Evolutionary conservation across 108 stramenopile species (phyloP).

Genomic region (Fragilariopsis cylindrus): DNA sequence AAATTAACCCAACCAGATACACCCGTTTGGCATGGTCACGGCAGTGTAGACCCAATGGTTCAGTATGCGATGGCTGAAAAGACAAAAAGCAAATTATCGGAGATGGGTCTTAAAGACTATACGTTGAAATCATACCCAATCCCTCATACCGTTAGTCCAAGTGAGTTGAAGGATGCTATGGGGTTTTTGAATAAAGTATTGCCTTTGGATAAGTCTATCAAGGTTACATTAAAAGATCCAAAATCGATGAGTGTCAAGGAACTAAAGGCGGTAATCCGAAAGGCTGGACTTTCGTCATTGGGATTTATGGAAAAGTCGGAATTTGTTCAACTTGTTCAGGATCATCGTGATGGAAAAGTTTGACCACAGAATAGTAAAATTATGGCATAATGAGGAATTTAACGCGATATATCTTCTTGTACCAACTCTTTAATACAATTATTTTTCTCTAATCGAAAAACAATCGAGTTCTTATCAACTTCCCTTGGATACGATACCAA

Average conservation of each 20-base stretch:
- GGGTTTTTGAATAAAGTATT: conserved; percentile 68
- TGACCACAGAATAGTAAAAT: conserved; percentile 3
- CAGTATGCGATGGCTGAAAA: conserved; percentile 69
- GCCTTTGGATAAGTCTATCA: conserved; percentile 63
- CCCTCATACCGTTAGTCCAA: conserved; percentile 74
- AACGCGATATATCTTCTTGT: too few relatives aligned
- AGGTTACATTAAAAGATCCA: conserved; percentile 74
- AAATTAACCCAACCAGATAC: conserved; percentile 55
- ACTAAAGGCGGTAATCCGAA: conserved; percentile 88
- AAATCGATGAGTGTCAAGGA: conserved; percentile 89
- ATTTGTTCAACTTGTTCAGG: conserved; percentile 78
- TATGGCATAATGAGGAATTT: neutral
- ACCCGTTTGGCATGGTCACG: conserved; percentile 91
- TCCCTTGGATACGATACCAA: too few relatives aligned
- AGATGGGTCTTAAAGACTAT: conserved; percentile 72
- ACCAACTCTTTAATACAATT: too few relatives aligned
- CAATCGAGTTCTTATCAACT: neutral
- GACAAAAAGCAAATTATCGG: conserved; percentile 51
- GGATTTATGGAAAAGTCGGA: conserved; percentile 94
- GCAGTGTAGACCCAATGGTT: conserved; percentile 85
- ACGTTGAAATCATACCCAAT: conserved; percentile 74
- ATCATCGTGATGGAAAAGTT: conserved; percentile 65
- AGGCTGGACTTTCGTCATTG: conserved; percentile 77
- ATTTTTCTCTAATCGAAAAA: too few relatives aligned
- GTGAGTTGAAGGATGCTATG: conserved; percentile 69